These are phyloP conservation scores for Cucumis hystrix DNA, from an alignment of 306 rosid genomes.

Conservation along the genomic window DNA sequence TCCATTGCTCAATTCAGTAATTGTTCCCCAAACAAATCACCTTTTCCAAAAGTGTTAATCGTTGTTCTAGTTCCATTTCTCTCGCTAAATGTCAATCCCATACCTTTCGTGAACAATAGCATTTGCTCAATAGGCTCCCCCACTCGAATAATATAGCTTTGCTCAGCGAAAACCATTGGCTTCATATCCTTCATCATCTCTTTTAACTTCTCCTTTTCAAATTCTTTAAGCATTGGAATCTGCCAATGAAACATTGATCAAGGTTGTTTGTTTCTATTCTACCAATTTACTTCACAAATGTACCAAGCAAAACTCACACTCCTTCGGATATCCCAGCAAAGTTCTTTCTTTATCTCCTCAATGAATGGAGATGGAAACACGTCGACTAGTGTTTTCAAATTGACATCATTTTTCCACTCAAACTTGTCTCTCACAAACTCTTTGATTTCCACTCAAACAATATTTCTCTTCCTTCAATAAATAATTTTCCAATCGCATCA, in stretches of 20 bases:
- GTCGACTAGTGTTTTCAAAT: neutral
- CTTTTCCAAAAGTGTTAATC: neutral
- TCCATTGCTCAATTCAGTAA: conserved; percentile 15
- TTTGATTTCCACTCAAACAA: conserved; percentile 4
- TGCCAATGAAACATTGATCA: neutral
- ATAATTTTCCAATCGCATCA: no score
- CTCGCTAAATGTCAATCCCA: neutral
- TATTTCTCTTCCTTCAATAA: no score
- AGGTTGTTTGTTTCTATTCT: neutral
- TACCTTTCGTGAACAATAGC: conserved; percentile 10
- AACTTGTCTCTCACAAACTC: neutral
- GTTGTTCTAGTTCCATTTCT: no score
- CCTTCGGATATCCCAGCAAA: conserved; percentile 18
- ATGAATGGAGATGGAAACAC: neutral
- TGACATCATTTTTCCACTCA: neutral
- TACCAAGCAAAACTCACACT: neutral
- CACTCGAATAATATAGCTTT: conserved; percentile 1
- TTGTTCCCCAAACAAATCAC: conserved; percentile 8
- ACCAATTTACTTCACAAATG: neutral
- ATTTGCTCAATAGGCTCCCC: conserved; percentile 11
- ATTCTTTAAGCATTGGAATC: no score
- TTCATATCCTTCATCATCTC: conserved; percentile 3
- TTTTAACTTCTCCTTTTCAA: neutral
- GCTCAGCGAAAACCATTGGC: conserved; percentile 2
- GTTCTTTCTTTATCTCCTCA: conserved; percentile 26